Evolutionary conservation across 2,329 filamentous ascomycete species (phyloP), one percentile per base, ranked within the genome.

Genomic region (Cladosporium austrohemisphaericum): DNA sequence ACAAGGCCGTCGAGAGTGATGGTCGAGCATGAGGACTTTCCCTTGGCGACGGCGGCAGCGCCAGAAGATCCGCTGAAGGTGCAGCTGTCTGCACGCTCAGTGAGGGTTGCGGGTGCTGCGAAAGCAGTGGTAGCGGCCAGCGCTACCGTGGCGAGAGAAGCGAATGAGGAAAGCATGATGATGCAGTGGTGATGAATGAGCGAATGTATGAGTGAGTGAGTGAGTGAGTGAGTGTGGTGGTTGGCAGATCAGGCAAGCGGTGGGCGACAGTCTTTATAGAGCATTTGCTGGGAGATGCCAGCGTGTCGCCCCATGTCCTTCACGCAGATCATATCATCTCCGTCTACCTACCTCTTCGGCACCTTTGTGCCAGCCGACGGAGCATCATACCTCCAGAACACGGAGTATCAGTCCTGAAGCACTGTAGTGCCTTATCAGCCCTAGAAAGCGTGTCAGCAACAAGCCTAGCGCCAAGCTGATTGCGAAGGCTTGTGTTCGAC

Each of bases 1-100:
- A 54, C 60, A 13, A 71, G 59, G 50, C 63, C 62, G 45, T 58
- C 59, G 6, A 74, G 62, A 22, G 67, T 58, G 48, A 74, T 71
- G 31, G 56, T 55, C 19, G 58, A 54, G 44, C 58, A 60, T 8
- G 63, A 62, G 9, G 50, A 52, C 56, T 64, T 60, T n/a, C 31
- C 18, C 4, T 16, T 29, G 5, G 32, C 32, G 26, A 46, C 43
- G 23, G 31, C 32, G 14, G 32, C n/a, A 20, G 43, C 43, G 11
- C 32, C 32, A 37, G 22, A 46, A 29, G 43, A 22, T 14, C 43
- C 43, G 11, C 20, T 19, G 43, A 46, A 37, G n/a, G 43, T 28
- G 28, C 43, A 46, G 33, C 9, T 23, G 11, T 22, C 32, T 11
- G 41, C 43, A 29, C 23, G 38, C n/a, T 41, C 23, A 16, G 16